Evolutionary conservation across 2,329 filamentous ascomycete species (phyloP).

Genomic region (Venturia asperata): DNA sequence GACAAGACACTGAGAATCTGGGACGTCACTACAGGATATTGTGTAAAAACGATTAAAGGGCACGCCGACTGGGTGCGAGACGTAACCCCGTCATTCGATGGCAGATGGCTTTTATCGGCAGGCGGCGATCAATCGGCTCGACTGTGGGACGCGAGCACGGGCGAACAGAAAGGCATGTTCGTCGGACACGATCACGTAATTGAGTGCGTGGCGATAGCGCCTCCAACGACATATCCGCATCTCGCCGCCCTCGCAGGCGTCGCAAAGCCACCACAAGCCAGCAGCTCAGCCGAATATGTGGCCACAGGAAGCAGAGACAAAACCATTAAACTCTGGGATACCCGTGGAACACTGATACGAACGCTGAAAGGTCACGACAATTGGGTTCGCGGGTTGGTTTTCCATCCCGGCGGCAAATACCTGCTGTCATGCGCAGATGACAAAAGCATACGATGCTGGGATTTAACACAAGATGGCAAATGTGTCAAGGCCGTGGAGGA

Average conservation of each 20-base stretch:
- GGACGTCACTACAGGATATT: constrained; percentile 90
- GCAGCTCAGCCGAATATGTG: constrained; percentile 75
- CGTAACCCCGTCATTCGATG: constrained; percentile 74
- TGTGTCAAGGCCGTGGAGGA: constrained; percentile 76
- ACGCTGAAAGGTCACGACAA: constrained; percentile 86
- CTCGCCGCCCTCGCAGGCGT: constrained; percentile 70
- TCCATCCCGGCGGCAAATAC: constrained; percentile 89
- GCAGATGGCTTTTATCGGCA: constrained; percentile 72
- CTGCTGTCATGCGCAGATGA: constrained; percentile 81
- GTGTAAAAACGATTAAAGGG: constrained; percentile 79
- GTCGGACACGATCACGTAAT: constrained; percentile 80
- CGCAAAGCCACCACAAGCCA: constrained; percentile 70
- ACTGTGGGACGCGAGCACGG: constrained; percentile 73
- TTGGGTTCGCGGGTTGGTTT: constrained; percentile 80
- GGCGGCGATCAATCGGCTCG: constrained; percentile 76
- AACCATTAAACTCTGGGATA: constrained; percentile 83
- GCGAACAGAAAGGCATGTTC: constrained; percentile 71
- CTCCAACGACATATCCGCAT: constrained; percentile 68
- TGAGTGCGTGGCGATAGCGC: constrained; percentile 81
- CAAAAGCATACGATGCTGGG: constrained; percentile 90
- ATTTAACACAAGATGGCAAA: constrained; percentile 80
- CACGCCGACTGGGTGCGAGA: constrained; percentile 90
- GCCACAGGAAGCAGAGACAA: constrained; percentile 88
- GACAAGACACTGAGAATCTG: constrained; percentile 82
- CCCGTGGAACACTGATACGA: constrained; percentile 74